phyloP scores from a whole-genome alignment of 192 early-diverging fungal species.

The Dissophora ornata region DNA sequence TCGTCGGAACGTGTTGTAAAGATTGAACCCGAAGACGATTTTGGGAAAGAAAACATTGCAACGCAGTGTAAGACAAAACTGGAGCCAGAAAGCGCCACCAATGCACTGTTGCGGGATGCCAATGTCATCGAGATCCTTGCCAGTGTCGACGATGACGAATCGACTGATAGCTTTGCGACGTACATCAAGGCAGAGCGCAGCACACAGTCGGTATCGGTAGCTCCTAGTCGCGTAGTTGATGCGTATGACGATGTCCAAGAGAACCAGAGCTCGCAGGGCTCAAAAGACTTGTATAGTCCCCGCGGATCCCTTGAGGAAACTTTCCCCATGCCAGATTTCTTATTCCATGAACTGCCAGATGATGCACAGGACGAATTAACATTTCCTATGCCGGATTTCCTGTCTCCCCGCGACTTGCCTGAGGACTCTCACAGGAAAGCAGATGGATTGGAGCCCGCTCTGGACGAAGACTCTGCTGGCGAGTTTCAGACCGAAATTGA shows the following conservation, averaged over 20 bases:
- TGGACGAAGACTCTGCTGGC: neutral
- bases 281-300: neutral
- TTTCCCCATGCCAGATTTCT: slow-evolving; percentile 11
- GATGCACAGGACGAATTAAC: slow-evolving; percentile 13
- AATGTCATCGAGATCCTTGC: slow-evolving; percentile 7
- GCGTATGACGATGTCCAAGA: neutral
- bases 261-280: slow-evolving; percentile 14
- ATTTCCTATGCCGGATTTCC: slow-evolving; percentile 16
- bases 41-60: too few species aligned
- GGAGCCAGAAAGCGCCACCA: too few species aligned
- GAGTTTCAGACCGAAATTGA: neutral
- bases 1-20: neutral
- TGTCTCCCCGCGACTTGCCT: neutral
- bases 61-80: too few species aligned
- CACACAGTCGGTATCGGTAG: neutral
- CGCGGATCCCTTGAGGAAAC: slow-evolving; percentile 10
- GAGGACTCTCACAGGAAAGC: slow-evolving; percentile 8
- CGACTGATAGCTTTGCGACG: slow-evolving; percentile 1
- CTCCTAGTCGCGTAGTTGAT: neutral
- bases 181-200: neutral
- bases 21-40: neutral
- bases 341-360: neutral
- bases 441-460: neutral
- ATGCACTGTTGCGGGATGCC: too few species aligned
- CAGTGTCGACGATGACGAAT: slow-evolving; percentile 17